Conservation (phyloP, 805 yeast genomes). For the Teunomyces tritomae region DNA sequence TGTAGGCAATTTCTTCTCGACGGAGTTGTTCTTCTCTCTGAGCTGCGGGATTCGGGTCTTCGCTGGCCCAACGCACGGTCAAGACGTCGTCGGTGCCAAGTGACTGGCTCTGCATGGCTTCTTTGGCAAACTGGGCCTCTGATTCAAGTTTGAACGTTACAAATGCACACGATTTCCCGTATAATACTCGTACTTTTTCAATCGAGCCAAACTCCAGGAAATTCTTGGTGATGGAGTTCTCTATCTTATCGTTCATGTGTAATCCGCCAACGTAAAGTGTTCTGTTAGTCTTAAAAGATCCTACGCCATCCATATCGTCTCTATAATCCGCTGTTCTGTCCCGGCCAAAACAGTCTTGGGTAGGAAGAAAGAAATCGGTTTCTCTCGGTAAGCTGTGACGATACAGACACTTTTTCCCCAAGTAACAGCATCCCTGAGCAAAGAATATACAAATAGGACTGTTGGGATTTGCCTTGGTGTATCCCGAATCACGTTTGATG, state of each 20-base stretch:
- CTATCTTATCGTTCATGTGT: slow-evolving; percentile 37
- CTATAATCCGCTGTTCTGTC: slow-evolving; percentile 77
- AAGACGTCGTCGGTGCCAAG: slow-evolving; percentile 57
- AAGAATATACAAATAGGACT: slow-evolving; percentile 73
- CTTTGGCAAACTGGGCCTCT: slow-evolving; percentile 92
- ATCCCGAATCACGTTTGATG: slow-evolving; percentile 65
- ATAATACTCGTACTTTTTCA: slow-evolving; percentile 60
- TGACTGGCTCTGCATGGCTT: slow-evolving; percentile 86
- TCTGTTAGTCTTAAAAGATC: slow-evolving; percentile 69
- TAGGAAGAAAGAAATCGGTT: slow-evolving; percentile 55
- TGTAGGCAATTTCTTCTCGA: slow-evolving; percentile 51
- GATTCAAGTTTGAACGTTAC: slow-evolving; percentile 65
- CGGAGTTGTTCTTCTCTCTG: slow-evolving; percentile 47
- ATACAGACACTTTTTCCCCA: slow-evolving; percentile 73
- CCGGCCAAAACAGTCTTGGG: slow-evolving; percentile 89
- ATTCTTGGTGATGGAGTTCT: slow-evolving; percentile 34
- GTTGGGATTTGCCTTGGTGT: slow-evolving; percentile 62
- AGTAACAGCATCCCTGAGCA: slow-evolving; percentile 83
- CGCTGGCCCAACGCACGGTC: slow-evolving; percentile 82
- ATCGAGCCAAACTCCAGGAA: slow-evolving; percentile 78
- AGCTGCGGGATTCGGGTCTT: slow-evolving; percentile 77
- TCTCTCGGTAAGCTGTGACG: slow-evolving; percentile 73
- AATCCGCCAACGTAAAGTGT: slow-evolving; percentile 75
- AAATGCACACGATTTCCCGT: slow-evolving; percentile 70
- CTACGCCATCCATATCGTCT: slow-evolving; percentile 95